Conservation (phyloP, 148 eudicot species). For the Limonium bicolor region DNA sequence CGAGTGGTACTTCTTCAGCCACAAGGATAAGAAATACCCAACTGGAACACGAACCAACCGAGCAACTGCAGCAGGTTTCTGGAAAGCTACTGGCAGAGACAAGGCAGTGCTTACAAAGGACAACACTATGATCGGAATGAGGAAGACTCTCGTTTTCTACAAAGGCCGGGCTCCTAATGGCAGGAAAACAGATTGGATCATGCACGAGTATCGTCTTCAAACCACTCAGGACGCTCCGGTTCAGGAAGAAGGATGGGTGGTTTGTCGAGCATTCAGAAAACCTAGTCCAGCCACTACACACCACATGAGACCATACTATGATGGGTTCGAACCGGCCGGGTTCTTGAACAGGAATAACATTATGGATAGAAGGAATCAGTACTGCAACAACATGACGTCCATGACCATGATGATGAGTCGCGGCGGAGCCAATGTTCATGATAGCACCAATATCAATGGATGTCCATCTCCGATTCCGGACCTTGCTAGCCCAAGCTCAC, state of each 20-base stretch:
- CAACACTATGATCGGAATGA: constrained; percentile 74
- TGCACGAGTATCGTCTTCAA: constrained; percentile 95
- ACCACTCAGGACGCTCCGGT: constrained; percentile 49
- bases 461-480: constrained; percentile 18
- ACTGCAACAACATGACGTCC: background rate
- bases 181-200: constrained; percentile 71
- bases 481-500: constrained; percentile 12
- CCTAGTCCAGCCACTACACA: constrained; percentile 47
- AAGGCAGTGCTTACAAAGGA: constrained; percentile 73
- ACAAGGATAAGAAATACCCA: constrained; percentile 91
- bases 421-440: background rate
- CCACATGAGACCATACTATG: constrained; percentile 39
- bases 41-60: constrained; percentile 77
- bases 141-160: constrained; percentile 84
- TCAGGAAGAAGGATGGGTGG: constrained; percentile 99
- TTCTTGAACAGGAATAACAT: constrained; percentile 26
- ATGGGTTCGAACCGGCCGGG: too few species aligned
- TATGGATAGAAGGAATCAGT: constrained; percentile 10
- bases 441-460: background rate
- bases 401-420: background rate
- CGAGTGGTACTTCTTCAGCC: constrained; percentile 95
- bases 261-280: constrained; percentile 88
- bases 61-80: constrained; percentile 77
- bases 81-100: constrained; percentile 97
- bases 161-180: constrained; percentile 87